phyloP scores from a whole-genome alignment of 2,329 filamentous ascomycete species.

The Chrysosporium queenslandicum region DNA sequence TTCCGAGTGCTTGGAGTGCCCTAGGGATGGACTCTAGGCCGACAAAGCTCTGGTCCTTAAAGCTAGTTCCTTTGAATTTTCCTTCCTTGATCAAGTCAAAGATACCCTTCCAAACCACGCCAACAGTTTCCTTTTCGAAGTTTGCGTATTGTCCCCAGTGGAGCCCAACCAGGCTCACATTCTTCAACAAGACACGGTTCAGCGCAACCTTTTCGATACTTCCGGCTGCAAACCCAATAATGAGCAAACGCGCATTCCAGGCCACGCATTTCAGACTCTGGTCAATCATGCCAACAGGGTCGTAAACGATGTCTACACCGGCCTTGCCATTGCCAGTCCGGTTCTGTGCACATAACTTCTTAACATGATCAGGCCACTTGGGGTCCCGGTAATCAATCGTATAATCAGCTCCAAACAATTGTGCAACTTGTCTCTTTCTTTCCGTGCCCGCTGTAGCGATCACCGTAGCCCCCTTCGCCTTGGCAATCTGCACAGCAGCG shows the following conservation, averaged over 20 bases:
- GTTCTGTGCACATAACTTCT: constrained; percentile 48
- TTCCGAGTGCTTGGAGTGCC: constrained; percentile 67
- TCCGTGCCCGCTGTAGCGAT: constrained; percentile 77
- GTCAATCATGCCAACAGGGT: constrained; percentile 85
- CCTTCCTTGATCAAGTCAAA: constrained; percentile 65
- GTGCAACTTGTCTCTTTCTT: constrained; percentile 70
- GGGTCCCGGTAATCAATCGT: constrained; percentile 67
- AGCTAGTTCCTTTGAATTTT: constrained; percentile 73
- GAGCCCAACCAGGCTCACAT: constrained; percentile 78
- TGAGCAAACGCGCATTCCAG: constrained; percentile 80
- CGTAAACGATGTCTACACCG: constrained; percentile 87
- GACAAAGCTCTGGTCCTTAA: constrained; percentile 68
- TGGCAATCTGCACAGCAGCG: constrained; percentile 86
- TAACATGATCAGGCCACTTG: constrained; percentile 59
- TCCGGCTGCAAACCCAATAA: constrained; percentile 82
- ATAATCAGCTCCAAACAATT: constrained; percentile 73
- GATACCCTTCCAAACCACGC: constrained; percentile 70
- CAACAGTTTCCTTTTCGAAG: constrained; percentile 60
- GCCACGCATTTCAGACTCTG: constrained; percentile 80
- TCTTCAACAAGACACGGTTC: constrained; percentile 88
- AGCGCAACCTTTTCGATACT: constrained; percentile 83
- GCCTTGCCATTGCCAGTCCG: constrained; percentile 54
- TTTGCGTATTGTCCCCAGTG: constrained; percentile 81
- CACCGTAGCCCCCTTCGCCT: constrained; percentile 84
- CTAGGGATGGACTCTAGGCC: constrained; percentile 69